Conservation (phyloP, 139 green algal species). For the Pycnococcus provasolii region DNA sequence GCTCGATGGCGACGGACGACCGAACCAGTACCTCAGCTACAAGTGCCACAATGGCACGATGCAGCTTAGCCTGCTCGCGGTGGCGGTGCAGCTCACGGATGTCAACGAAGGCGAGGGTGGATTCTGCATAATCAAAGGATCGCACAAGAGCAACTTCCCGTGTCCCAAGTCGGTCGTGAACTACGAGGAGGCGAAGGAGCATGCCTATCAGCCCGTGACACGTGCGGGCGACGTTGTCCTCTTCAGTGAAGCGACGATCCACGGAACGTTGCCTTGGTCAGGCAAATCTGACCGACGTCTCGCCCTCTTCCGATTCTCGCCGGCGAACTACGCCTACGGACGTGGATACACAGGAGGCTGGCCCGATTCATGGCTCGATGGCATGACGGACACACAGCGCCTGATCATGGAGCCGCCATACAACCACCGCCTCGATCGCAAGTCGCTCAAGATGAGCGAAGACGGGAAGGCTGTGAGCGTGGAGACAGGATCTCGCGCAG, state of each 20-base stretch:
- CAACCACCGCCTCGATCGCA: constrained; percentile 13
- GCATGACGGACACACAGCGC: constrained; percentile 20
- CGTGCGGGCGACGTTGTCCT: constrained; percentile 19
- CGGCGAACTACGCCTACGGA: constrained; percentile 20
- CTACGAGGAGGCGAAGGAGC: constrained; percentile 16
- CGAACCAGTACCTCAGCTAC: constrained; percentile 1
- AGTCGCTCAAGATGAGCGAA: not conserved
- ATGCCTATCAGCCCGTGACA: constrained; percentile 4
- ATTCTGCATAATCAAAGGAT: constrained; percentile 20
- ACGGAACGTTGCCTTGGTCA: constrained; percentile 26
- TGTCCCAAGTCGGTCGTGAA: constrained; percentile 2
- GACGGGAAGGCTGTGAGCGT: not conserved
- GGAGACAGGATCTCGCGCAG: not conserved
- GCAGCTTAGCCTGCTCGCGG: constrained; percentile 2
- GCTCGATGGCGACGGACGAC: not conserved
- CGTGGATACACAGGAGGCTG: constrained; percentile 15
- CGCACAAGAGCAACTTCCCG: constrained; percentile 26
- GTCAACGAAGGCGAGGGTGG: constrained; percentile 19
- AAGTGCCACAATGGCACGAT: constrained; percentile 11
- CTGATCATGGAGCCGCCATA: constrained; percentile 24
- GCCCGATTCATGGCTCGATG: constrained; percentile 12
- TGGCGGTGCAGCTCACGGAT: constrained; percentile 12
- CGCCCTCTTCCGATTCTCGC: constrained; percentile 22
- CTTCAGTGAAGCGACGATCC: constrained; percentile 22
- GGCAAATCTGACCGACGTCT: constrained; percentile 11